Evolutionary conservation across 1,284 basidiomycete genomes (phyloP), one percentile per base, ranked within the genome.

Genomic region (Ganoderma resinaceum): DNA sequence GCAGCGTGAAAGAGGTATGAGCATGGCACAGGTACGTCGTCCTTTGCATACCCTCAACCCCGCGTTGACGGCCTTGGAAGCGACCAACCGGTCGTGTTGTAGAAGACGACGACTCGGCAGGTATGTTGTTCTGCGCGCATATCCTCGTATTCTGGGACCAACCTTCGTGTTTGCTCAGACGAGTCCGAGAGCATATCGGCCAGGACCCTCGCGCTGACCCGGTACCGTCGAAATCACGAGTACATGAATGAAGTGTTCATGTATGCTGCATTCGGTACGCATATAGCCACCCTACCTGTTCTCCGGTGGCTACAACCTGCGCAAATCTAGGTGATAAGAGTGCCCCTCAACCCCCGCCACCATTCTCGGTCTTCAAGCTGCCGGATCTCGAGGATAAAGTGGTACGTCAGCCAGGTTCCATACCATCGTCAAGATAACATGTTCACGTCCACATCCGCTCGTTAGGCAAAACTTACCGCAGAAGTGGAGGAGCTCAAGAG

Each of bases 221-320:
- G 93, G 43, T 95, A 93, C 76, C 86, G 85, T 71, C 86, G 93
- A 12, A 95, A 95, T 75, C 92, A 94, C 72, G 93, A 94, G 62
- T 82, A 90, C 72, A 93, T 94, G 91, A 90, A 91, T 74, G 91
- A 92, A 60, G 89, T 95, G 0, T 94, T 95, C 78, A 84, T 83
- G 74, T 83, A 86, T 70, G 91, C 92, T 26, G 90, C 90, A 0
- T 90, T 88, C 74, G 86, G 92, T 90, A 72, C 67, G 82, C 77
- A 18, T n/a, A 43, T 58, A 8, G 16, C 33, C 31, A 42, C 31
- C 58, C n/a, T 16, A 5, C 14, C 52, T 42, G 14, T 69, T 43
- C 55, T 63, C 11, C 60, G 35, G 53, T 61, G 9, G n/a, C 8
- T n/a, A 37, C n/a, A n/a, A 49, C 69, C 66, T n/a, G 43, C 8